Evolutionary conservation across 176 grass and related monocot genomes (phyloP), one percentile per base, ranked within the genome.

Genomic region (Pharus latifolius): DNA sequence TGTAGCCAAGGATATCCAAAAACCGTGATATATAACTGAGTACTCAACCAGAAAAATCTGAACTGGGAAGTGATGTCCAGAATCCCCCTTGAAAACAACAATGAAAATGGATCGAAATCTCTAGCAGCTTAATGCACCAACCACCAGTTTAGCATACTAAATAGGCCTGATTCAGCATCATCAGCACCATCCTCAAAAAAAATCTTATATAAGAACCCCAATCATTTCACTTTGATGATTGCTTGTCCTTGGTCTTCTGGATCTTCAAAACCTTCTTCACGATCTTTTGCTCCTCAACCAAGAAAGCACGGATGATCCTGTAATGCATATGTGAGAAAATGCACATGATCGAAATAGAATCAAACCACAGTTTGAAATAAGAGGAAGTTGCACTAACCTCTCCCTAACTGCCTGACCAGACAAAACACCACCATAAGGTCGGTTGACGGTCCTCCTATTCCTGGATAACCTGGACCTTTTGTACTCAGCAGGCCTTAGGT

Each of bases 261-360:
- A 96, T 87, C 88, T 96, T 96, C 81, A 96, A 69, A 80, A 96
- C 87, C 54, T 96, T 96, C 87, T 96, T 96, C 57, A 96, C 91
- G 45, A 91, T 96, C 77, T 96, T 96, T 67, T 96, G 87, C 81
- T 96, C 91, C 67, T 91, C 91, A 5, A 96, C 91, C 54, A 96
- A 72, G 59, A 96, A 96, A 35, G 91, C 91, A 7, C 91, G 66
- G 33, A 91, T 88, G 81, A 96, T 91, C 84, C 91, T 96, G 33
- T 62, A 78, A 46, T 55, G 29, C 15, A 32, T 10, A 70, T 64
- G 57, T 63, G 5, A 77, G 38, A 56, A 46, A 48, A 13, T 19
- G 33, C 1, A 29, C 19, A 19, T 60, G 16, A 2, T 18, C 7
- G 13, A 57, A 47, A 9, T 40, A 22, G 11, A 42, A 56, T 16